A percentile compares a stretch with the other conserved stretches of the same genome.
Evolutionary conservation across 495 filamentous ascomycete species (phyloP).

Genomic region (Tuber indicum): DNA sequence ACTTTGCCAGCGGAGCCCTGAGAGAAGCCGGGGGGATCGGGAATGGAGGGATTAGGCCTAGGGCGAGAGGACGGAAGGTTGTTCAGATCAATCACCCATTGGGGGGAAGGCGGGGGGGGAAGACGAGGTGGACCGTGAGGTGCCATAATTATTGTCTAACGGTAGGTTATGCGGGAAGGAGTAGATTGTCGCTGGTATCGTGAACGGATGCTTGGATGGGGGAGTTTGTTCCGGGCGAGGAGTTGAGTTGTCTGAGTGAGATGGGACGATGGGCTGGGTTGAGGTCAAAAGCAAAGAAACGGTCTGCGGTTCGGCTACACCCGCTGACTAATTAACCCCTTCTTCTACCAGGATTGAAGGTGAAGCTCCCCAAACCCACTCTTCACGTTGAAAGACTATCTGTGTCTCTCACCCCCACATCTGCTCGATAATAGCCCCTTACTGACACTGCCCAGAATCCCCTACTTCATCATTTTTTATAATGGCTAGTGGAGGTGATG

Average conservation of each 20-base stretch:
- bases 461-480: conserved; percentile 47
- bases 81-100: conserved; percentile 76
- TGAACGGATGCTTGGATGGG: conserved; percentile 4
- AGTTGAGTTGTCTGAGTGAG: conserved; percentile 1
- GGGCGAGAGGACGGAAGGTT: conserved; percentile 55
- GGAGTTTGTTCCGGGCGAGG: conserved; percentile 2
- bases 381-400: not conserved
- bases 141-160: conserved; percentile 21
- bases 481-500: conserved; percentile 82
- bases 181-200: not conserved
- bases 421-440: conserved; percentile 18
- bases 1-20: conserved; percentile 53
- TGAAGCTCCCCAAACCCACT: not conserved
- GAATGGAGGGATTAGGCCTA: conserved; percentile 53
- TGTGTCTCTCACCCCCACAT: conserved; percentile 14
- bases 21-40: conserved; percentile 83
- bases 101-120: conserved; percentile 47
- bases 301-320: conserved; percentile 9
- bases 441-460: conserved; percentile 4
- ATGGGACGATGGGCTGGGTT: conserved; percentile 1
- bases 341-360: not conserved
- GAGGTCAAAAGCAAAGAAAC: conserved; percentile 12
- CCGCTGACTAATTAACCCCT: not conserved
- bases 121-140: conserved; percentile 36
- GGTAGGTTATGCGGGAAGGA: not conserved